These are phyloP conservation scores for Trichophyton schoenleinii DNA, from an alignment of 2,329 filamentous ascomycete species.

Conservation along the genomic window DNA sequence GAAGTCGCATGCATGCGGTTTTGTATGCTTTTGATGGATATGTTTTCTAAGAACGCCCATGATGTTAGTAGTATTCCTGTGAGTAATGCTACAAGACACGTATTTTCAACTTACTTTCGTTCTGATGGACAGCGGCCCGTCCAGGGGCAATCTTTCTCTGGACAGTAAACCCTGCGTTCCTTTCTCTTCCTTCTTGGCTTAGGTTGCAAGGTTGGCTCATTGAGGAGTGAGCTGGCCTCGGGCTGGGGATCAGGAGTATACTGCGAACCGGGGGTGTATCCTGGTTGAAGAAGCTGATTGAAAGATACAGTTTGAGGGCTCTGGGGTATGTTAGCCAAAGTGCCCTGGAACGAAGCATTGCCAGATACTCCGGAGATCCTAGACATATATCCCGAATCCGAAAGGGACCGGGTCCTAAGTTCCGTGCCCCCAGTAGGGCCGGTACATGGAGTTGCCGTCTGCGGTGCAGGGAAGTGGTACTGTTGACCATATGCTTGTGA, in stretches of 20 bases:
- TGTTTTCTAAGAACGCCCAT: conserved; percentile 53
- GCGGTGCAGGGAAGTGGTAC: not conserved
- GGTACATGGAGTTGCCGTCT: not conserved
- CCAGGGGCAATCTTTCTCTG: not conserved
- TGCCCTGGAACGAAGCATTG: not conserved
- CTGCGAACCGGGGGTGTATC: not conserved
- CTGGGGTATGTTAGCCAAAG: not conserved
- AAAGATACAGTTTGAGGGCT: not conserved
- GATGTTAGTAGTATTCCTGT: not conserved
- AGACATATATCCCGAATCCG: not conserved
- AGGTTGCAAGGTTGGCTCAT: not conserved
- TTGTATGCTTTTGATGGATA: conserved; percentile 23
- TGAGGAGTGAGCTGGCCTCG: not conserved
- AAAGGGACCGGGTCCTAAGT: not conserved
- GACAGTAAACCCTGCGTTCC: not conserved
- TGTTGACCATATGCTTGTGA: not conserved
- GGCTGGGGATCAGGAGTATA: not conserved
- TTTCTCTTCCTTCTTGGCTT: not conserved
- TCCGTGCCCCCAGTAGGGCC: not conserved
- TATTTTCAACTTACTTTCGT: not conserved
- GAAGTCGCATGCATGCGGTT: not conserved
- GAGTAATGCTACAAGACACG: not conserved
- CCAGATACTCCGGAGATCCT: not conserved
- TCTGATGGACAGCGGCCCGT: not conserved
- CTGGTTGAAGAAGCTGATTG: not conserved